Evolutionary conservation across 2,329 filamentous ascomycete genomes (phyloP).

Genomic region (Aspergillus arachidicola): DNA sequence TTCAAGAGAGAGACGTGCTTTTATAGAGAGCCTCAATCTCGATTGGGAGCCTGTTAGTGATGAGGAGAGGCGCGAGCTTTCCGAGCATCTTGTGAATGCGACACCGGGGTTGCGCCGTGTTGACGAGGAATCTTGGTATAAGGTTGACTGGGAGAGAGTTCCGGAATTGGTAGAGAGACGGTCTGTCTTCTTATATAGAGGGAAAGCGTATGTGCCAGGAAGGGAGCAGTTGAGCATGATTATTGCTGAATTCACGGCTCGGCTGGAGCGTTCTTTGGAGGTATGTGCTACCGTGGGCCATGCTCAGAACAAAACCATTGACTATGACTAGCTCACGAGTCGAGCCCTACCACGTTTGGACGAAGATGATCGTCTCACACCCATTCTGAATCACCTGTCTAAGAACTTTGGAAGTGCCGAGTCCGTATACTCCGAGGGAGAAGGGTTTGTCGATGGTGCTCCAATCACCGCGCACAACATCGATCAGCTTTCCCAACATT

Average conservation of each 20-base stretch:
- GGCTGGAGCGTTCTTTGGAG: slow-evolving; percentile 81
- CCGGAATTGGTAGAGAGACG: slow-evolving; percentile 84
- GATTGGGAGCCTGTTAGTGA: slow-evolving; percentile 83
- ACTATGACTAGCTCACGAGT: slow-evolving; percentile 69
- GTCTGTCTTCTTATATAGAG: slow-evolving; percentile 73
- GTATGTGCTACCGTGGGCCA: slow-evolving; percentile 48
- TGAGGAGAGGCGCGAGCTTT: slow-evolving; percentile 73
- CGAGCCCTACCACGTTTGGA: slow-evolving; percentile 88
- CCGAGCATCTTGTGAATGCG: slow-evolving; percentile 62
- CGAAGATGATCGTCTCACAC: slow-evolving; percentile 87
- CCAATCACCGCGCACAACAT: slow-evolving; percentile 78
- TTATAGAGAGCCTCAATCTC: slow-evolving; percentile 75
- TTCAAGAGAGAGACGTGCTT: slow-evolving; percentile 69
- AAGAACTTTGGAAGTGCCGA: slow-evolving; percentile 95
- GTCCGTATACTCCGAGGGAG: slow-evolving; percentile 71
- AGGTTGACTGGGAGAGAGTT: slow-evolving; percentile 93
- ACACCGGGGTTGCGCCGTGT: slow-evolving; percentile 51
- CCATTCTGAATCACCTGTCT: slow-evolving; percentile 78
- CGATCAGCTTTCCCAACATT: slow-evolving; percentile 76
- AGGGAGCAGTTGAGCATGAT: slow-evolving; percentile 88
- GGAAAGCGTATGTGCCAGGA: slow-evolving; percentile 88
- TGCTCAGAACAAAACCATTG: slow-evolving; percentile 17
- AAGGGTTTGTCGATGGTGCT: slow-evolving; percentile 67
- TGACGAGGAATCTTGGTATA: slow-evolving; percentile 90
- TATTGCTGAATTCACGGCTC: slow-evolving; percentile 77